Conservation (phyloP, 176 grass and related monocot species). For the Aechmea fasciata region DNA sequence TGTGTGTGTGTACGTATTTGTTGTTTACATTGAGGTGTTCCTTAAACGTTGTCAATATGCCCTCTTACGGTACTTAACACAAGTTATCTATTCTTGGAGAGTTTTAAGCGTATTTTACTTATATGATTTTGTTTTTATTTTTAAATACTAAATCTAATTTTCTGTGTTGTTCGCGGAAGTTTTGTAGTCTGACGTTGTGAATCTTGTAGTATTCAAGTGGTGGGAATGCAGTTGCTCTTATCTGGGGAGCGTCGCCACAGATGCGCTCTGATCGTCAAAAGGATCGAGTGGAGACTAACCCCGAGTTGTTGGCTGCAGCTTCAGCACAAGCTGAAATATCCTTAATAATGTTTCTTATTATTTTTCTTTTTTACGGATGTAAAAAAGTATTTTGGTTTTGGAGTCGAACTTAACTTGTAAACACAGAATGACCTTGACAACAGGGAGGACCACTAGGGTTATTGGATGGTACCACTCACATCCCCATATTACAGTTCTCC, state of each 20-base stretch:
- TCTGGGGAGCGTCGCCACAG: slow-evolving; percentile 98
- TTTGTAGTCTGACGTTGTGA: slow-evolving; percentile 8
- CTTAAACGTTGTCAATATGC: too few species aligned
- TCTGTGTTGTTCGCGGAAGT: background rate
- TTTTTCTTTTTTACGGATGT: slow-evolving; percentile 6
- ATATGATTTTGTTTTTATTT: background rate
- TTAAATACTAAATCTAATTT: background rate
- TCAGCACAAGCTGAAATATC: slow-evolving; percentile 92
- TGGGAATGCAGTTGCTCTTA: slow-evolving; percentile 45
- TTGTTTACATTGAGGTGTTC: too few species aligned
- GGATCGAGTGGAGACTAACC: slow-evolving; percentile 97
- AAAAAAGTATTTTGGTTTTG: slow-evolving; percentile 23
- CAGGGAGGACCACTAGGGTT: slow-evolving; percentile 77
- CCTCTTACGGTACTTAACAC: too few species aligned
- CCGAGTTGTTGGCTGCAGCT: slow-evolving; percentile 77
- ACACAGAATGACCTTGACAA: slow-evolving; percentile 65
- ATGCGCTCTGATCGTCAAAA: slow-evolving; percentile 95
- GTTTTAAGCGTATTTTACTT: too few species aligned
- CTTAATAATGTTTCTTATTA: slow-evolving; percentile 15
- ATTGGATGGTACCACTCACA: slow-evolving; percentile 99
- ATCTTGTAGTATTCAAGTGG: slow-evolving; percentile 33
- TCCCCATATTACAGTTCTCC: slow-evolving; percentile 94
- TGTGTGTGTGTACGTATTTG: too few species aligned
- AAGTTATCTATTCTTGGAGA: too few species aligned
- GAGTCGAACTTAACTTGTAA: slow-evolving; percentile 37